Conservation (phyloP, 352 stramenopile species). For the Phytophthora fragariaefolia region DNA sequence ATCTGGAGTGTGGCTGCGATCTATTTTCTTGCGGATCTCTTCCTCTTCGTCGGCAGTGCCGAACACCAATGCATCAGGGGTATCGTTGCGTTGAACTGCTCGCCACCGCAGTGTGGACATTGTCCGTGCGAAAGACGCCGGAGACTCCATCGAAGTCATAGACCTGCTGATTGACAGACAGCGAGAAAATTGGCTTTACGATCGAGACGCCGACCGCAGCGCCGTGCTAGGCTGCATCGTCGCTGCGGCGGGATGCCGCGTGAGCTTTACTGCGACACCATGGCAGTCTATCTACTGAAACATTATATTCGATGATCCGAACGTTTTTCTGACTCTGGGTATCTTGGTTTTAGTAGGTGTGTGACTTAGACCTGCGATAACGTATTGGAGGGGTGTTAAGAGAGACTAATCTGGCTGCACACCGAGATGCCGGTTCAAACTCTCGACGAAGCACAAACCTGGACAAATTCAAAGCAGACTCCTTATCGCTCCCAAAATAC, state of each 20-base stretch:
- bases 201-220: not conserved
- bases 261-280: constrained; percentile 16
- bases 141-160: constrained; percentile 6
- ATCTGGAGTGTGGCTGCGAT: not conserved
- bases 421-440: not conserved
- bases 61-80: not conserved
- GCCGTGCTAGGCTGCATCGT: constrained; percentile 1
- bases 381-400: not conserved
- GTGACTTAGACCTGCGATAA: constrained; percentile 4
- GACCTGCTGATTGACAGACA: not conserved
- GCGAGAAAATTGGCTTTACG: not conserved
- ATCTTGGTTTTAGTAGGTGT: constrained; percentile 6
- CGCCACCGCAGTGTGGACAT: constrained; percentile 13
- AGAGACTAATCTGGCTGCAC: not conserved
- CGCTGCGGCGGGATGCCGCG: constrained; percentile 5
- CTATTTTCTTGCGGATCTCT: constrained; percentile 9
- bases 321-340: constrained; percentile 8
- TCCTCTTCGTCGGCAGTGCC: constrained; percentile 14
- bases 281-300: not conserved
- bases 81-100: constrained; percentile 15
- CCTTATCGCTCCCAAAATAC: too few species aligned
- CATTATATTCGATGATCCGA: not conserved
- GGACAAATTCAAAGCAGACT: too few species aligned
- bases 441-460: too few species aligned
- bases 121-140: not conserved